phyloP scores from a whole-genome alignment of 2,329 filamentous ascomycete genomes.

The Metarhizium rileyi region DNA sequence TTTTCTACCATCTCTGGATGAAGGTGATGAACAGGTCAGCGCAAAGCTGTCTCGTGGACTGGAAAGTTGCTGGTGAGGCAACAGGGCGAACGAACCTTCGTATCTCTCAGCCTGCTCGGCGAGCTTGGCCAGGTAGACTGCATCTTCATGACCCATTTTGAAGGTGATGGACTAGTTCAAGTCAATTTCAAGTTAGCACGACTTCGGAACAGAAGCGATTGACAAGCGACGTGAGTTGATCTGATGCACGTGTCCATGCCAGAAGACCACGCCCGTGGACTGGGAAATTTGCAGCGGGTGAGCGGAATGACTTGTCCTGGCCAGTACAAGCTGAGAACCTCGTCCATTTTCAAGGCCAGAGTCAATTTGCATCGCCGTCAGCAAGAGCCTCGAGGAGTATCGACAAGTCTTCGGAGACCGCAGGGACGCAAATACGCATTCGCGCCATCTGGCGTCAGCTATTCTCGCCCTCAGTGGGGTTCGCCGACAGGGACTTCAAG shows the following conservation, averaged over 20 bases:
- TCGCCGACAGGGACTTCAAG: background rate
- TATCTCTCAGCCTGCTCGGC: slow-evolving; percentile 99
- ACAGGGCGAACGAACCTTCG: slow-evolving; percentile 66
- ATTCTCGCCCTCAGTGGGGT: slow-evolving; percentile 2
- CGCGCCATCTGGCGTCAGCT: background rate
- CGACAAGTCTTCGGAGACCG: background rate
- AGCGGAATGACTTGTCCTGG: background rate
- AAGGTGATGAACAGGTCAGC: slow-evolving; percentile 15
- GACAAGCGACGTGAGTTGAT: background rate
- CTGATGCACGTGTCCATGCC: background rate
- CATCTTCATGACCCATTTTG: slow-evolving; percentile 99
- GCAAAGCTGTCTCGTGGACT: slow-evolving; percentile 1
- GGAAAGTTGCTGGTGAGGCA: background rate
- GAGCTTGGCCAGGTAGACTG: slow-evolving; percentile 99
- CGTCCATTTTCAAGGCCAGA: background rate
- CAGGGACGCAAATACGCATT: background rate
- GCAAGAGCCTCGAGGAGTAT: background rate
- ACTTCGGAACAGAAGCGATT: background rate
- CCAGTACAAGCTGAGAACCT: background rate
- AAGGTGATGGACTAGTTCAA: slow-evolving; percentile 1
- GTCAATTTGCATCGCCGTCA: background rate
- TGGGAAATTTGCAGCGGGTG: background rate
- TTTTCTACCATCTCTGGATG: slow-evolving; percentile 94
- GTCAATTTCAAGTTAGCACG: slow-evolving; percentile 1
- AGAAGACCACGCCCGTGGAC: background rate